Evolutionary conservation across 306 rosid species (phyloP).

Genomic region (Castanopsis chinensis): DNA sequence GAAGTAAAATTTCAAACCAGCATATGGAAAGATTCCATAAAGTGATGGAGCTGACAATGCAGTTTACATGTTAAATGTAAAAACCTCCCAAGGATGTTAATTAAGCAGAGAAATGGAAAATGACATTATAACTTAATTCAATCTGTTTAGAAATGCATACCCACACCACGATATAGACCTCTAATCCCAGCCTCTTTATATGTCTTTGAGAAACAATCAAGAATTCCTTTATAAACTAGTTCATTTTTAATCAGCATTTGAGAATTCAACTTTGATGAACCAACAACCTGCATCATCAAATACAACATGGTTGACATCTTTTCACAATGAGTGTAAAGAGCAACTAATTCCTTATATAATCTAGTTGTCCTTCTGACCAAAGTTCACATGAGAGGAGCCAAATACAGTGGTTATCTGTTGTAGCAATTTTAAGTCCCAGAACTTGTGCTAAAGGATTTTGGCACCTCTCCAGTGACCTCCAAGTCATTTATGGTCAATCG

Average conservation of each 20-base stretch:
- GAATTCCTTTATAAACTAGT: constrained; percentile 70
- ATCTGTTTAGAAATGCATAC: constrained; percentile 49
- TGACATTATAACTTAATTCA: constrained; percentile 5
- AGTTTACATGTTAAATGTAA: constrained; percentile 23
- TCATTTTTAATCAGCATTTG: constrained; percentile 37
- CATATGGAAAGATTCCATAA: constrained; percentile 92
- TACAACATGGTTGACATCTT: not conserved
- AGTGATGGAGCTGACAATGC: constrained; percentile 81
- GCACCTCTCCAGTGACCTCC: not conserved
- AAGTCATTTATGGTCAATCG: not conserved
- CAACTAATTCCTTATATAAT: not conserved
- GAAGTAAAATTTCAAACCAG: constrained; percentile 95
- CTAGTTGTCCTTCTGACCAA: not conserved
- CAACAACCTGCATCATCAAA: constrained; percentile 60
- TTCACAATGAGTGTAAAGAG: not conserved
- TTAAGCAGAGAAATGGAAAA: constrained; percentile 24
- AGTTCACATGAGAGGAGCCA: not conserved
- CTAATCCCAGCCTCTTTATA: constrained; percentile 71
- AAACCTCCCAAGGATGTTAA: constrained; percentile 23
- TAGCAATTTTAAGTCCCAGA: not conserved
- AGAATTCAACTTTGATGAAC: constrained; percentile 51
- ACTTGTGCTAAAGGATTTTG: not conserved
- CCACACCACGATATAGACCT: constrained; percentile 93
- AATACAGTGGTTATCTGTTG: not conserved
- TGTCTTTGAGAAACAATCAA: constrained; percentile 77